phyloP scores from a whole-genome alignment of 108 stramenopile genomes.

The Epithemia pelagica region DNA sequence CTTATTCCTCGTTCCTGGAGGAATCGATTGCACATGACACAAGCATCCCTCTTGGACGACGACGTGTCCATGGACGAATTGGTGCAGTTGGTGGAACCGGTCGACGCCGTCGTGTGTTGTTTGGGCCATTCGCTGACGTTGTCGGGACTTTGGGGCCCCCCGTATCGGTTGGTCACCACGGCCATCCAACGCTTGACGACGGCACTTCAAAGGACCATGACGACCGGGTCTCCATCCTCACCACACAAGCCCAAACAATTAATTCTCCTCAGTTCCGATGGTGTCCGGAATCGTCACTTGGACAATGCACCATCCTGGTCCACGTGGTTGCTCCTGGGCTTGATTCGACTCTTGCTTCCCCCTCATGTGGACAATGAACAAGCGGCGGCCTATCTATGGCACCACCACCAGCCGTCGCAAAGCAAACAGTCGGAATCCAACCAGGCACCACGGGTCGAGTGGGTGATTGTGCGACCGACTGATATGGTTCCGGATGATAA shows the following conservation, averaged over 20 bases:
- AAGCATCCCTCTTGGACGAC: conserved; percentile 44
- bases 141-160: conserved; percentile 29
- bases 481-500: conserved; percentile 31
- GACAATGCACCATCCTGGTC: too few relatives aligned
- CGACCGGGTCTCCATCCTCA: too few relatives aligned
- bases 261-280: conserved; percentile 56
- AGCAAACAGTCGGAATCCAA: too few relatives aligned
- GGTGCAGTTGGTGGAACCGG: conserved; percentile 20
- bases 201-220: conserved; percentile 10
- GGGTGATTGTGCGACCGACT: conserved; percentile 51
- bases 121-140: conserved; percentile 36
- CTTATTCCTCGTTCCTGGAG: conserved; percentile 7
- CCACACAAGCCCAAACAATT: conserved; percentile 34
- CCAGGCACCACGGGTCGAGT: too few relatives aligned
- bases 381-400: too few relatives aligned
- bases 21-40: conserved; percentile 21
- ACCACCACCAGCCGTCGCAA: too few relatives aligned
- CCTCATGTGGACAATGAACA: conserved; percentile 59
- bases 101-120: conserved; percentile 39
- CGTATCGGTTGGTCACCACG: conserved; percentile 22
- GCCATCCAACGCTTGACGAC: conserved; percentile 19
- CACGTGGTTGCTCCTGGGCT: too few relatives aligned
- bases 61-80: conserved; percentile 35
- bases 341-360: conserved; percentile 43
- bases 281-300: conserved; percentile 44